Percentiles rank a stretch among this genome's conserved stretches.
Conservation (phyloP, 1,284 basidiomycete genomes). For the Austroboletus olivaceoglutinosus region DNA sequence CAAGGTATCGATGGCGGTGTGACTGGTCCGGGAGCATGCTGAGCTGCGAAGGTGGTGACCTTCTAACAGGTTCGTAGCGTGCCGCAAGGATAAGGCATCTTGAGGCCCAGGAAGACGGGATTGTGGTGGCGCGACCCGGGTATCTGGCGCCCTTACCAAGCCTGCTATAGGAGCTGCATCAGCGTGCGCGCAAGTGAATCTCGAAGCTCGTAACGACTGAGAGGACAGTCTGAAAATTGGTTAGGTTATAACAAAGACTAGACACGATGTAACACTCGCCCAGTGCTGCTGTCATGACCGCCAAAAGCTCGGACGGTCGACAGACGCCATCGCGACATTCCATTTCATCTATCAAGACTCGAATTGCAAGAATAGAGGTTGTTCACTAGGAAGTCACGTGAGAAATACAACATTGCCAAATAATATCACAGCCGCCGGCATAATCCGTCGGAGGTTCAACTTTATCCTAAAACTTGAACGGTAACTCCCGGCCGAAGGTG, state of each 20-base stretch:
- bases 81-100: neutral
- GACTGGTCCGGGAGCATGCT: neutral
- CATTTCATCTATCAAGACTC: slow-evolving; percentile 41
- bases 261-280: slow-evolving; percentile 4
- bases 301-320: slow-evolving; percentile 39
- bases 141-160: neutral
- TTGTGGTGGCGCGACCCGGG: neutral
- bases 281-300: slow-evolving; percentile 25
- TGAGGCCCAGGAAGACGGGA: neutral
- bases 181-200: neutral
- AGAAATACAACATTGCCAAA: neutral
- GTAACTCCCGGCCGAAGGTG: slow-evolving; percentile 12
- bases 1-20: slow-evolving; percentile 26
- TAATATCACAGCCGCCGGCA: slow-evolving; percentile 10
- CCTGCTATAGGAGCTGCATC: neutral
- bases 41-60: neutral
- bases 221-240: slow-evolving; percentile 6
- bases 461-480: slow-evolving; percentile 30
- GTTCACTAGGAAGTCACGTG: slow-evolving; percentile 11
- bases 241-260: neutral
- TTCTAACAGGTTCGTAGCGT: neutral
- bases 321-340: slow-evolving; percentile 53
- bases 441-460: slow-evolving; percentile 26
- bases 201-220: slow-evolving; percentile 6
- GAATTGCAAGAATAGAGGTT: neutral